A percentile compares a stretch with the other conserved stretches of the same genome.
Evolutionary conservation across 2,329 filamentous ascomycete species (phyloP).

Genomic region (Aspergillus clavatus): DNA sequence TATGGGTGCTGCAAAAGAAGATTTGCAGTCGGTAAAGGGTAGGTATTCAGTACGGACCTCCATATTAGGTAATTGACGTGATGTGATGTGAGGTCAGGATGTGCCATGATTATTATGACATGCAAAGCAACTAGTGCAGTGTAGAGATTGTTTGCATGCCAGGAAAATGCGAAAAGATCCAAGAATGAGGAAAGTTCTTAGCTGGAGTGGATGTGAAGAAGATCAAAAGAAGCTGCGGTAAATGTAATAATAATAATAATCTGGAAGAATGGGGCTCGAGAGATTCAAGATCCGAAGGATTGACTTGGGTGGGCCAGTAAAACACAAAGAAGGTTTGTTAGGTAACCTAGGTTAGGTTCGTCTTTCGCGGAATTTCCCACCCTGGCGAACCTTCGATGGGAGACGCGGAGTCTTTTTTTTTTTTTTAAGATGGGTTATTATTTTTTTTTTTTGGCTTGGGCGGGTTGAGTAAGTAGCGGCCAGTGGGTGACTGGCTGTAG

Average conservation of each 20-base stretch:
- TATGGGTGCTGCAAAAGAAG: slow-evolving; percentile 4
- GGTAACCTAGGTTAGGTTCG: too few relatives aligned
- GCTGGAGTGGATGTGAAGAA: slow-evolving; percentile 12
- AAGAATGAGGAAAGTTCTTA: slow-evolving; percentile 19
- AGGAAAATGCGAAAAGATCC: slow-evolving; percentile 21
- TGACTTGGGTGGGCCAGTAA: slow-evolving; percentile 1
- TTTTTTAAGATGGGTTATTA: slow-evolving; percentile 1
- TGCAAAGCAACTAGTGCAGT: slow-evolving; percentile 35
- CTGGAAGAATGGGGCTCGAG: slow-evolving; percentile 5
- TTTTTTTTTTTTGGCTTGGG: too few relatives aligned
- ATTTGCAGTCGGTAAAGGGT: neutral
- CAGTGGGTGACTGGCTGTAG: too few relatives aligned
- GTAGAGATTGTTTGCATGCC: slow-evolving; percentile 25
- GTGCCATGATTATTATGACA: slow-evolving; percentile 44
- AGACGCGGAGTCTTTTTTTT: slow-evolving; percentile 8
- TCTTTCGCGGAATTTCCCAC: neutral
- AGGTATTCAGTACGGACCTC: slow-evolving; percentile 48
- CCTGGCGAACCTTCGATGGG: slow-evolving; percentile 3
- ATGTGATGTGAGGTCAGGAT: slow-evolving; percentile 46
- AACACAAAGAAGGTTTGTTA: neutral
- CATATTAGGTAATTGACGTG: slow-evolving; percentile 67
- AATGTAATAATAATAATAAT: too few relatives aligned
- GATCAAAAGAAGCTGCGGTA: slow-evolving; percentile 4
- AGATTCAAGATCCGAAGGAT: slow-evolving; percentile 5
- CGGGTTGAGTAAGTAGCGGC: too few relatives aligned